A percentile compares a stretch with the other conserved stretches of the same genome.
These are phyloP conservation scores for Choanephora cucurbitarum DNA, from an alignment of 371 early-diverging fungal species.

Conservation along the genomic window DNA sequence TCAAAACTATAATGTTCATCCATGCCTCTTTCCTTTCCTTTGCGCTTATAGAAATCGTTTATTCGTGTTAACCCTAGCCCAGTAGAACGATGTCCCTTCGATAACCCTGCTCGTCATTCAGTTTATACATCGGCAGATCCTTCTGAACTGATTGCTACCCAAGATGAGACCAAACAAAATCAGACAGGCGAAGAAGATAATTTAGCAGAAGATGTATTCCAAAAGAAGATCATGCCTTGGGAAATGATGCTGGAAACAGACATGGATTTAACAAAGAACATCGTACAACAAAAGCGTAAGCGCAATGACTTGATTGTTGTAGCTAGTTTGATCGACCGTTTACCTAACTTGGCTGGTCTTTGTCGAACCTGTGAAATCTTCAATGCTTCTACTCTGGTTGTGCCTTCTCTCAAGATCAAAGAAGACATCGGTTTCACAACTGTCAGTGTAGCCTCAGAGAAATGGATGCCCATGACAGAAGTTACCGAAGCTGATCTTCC, in stretches of 20 bases:
- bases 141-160: conserved; percentile 26
- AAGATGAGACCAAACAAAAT: conserved; percentile 7
- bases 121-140: conserved; percentile 38
- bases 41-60: conserved; percentile 37
- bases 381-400: conserved; percentile 56
- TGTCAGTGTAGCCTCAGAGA: conserved; percentile 58
- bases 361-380: conserved; percentile 71
- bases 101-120: conserved; percentile 26
- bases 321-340: conserved; percentile 57
- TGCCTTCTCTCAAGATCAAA: conserved; percentile 42
- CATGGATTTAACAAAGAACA: conserved; percentile 44
- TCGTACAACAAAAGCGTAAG: conserved; percentile 39
- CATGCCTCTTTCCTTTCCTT: too few species aligned
- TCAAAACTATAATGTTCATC: too few species aligned
- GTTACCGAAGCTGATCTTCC: conserved; percentile 47
- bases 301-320: conserved; percentile 64
- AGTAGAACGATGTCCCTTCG: conserved; percentile 35
- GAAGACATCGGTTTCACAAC: conserved; percentile 57
- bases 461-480: conserved; percentile 69
- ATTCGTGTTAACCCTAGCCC: conserved; percentile 30
- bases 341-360: conserved; percentile 68
- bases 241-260: conserved; percentile 59
- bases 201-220: conserved; percentile 37
- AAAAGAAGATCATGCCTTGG: conserved; percentile 72
- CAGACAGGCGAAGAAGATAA: not conserved